These are phyloP conservation scores for Tolypocladium sp. DNA, from an alignment of 2,329 filamentous ascomycete species.

Conservation along the genomic window DNA sequence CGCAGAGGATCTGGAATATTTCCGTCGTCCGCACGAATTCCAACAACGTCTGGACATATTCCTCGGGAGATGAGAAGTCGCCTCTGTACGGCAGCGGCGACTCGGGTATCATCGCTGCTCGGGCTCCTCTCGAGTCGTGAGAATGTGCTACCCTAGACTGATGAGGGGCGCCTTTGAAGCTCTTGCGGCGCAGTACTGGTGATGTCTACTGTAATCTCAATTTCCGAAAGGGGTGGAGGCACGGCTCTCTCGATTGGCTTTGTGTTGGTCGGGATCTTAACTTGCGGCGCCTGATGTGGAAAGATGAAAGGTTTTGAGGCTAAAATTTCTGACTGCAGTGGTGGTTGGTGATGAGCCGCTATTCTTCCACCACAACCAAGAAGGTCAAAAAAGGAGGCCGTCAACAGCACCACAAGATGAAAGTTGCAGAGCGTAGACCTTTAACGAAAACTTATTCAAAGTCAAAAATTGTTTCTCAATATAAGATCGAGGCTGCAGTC, in stretches of 20 bases:
- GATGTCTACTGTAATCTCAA: neutral
- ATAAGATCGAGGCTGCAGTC: too few relatives aligned
- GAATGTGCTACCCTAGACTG: neutral
- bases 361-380: too few relatives aligned
- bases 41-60: slow-evolving; percentile 72
- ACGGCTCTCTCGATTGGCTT: neutral
- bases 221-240: neutral
- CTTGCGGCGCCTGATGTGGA: too few relatives aligned
- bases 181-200: neutral
- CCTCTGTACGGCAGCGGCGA: slow-evolving; percentile 59
- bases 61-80: slow-evolving; percentile 61
- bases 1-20: slow-evolving; percentile 81
- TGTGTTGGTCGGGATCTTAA: neutral
- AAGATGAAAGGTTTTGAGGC: neutral
- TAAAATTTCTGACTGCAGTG: neutral
- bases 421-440: too few relatives aligned
- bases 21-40: slow-evolving; percentile 65
- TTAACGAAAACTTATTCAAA: too few relatives aligned
- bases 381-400: neutral
- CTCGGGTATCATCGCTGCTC: slow-evolving; percentile 33
- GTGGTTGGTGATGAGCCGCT: neutral
- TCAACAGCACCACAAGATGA: neutral
- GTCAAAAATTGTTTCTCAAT: too few relatives aligned
- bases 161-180: neutral
- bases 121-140: neutral